Conservation (phyloP, 192 early-diverging fungal genomes). For the Glomus cerebriforme region DNA sequence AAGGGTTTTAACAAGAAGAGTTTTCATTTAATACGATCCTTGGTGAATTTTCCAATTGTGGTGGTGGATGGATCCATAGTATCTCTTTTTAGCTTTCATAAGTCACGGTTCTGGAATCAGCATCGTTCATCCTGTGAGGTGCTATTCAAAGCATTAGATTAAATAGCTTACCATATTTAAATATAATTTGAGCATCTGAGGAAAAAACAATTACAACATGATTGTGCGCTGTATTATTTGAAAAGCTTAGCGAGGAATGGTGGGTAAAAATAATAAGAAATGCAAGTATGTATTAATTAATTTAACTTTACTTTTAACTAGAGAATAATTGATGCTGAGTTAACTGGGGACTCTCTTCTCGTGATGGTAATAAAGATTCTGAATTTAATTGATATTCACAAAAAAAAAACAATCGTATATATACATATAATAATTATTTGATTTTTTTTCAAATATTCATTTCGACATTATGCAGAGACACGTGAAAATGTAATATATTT, state of each 20-base stretch:
- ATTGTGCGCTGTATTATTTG: slow-evolving; percentile 86
- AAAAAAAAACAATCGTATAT: neutral
- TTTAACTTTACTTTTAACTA: slow-evolving; percentile 8
- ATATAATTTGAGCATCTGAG: slow-evolving; percentile 77
- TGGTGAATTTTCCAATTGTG: slow-evolving; percentile 75
- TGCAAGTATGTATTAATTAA: too few species aligned
- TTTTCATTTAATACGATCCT: slow-evolving; percentile 91
- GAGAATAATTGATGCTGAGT: slow-evolving; percentile 74
- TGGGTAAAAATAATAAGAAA: slow-evolving; percentile 15
- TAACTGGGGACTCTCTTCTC: slow-evolving; percentile 87
- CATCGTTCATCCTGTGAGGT: slow-evolving; percentile 69
- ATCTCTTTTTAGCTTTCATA: slow-evolving; percentile 91
- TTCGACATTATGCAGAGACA: slow-evolving; percentile 55
- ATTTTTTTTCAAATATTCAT: slow-evolving; percentile 35
- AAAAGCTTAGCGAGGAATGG: slow-evolving; percentile 65
- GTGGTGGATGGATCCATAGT: slow-evolving; percentile 90
- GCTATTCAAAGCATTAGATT: slow-evolving; percentile 62
- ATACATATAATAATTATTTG: too few species aligned
- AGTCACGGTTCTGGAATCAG: slow-evolving; percentile 84
- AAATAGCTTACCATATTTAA: slow-evolving; percentile 71
- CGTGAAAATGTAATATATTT: slow-evolving; percentile 64
- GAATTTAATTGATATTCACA: slow-evolving; percentile 52
- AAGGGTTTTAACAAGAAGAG: slow-evolving; percentile 93
- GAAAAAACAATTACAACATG: slow-evolving; percentile 83
- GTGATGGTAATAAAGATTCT: slow-evolving; percentile 60